Evolutionary conservation across 345 rosid species (phyloP), one percentile per base, ranked within the genome.

Genomic region (Sonneratia caseolaris): DNA sequence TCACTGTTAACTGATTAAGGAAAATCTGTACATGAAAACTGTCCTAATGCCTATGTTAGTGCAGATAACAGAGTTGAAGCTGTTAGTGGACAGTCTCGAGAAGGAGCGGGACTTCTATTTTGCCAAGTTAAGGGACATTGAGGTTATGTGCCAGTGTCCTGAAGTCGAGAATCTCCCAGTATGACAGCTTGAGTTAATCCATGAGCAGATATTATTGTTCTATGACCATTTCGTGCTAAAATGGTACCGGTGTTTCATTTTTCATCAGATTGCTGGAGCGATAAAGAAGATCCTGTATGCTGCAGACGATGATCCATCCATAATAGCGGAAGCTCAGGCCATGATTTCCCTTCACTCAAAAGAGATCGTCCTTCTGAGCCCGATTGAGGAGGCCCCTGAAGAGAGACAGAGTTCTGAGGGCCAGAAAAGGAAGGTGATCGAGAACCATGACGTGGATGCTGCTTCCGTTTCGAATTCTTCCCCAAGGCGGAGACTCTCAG

Each of bases 51-150:
- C 66, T 36, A 48, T 69, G 51, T 3, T 49, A n/a, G 56, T 64
- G 75, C 90, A 96, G 99, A 89, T 96, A 70, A 96, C 97, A 13
- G 93, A 91, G 79, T 69, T 96, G 87, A 96, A 96, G 86, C 86
- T 96, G 24, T 89, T 89, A 56, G 89, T 96, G 36, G 99, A 96
- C 76, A 89, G 95, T 77, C 90, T 96, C 55, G 98, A 96, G 78
- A 96, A 96, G 82, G 98, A 96, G 81, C 85, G 99, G 79, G 97
- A 96, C 76, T 96, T 89, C 81, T 96, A 96, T 76, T 92, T 96
- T 71, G 87, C 82, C 9, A 96, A 92, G 79, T 80, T 92, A 66
- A 84, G 98, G 80, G 99, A 96, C 69, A 86, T 96, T 7, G 97
- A 92, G 86, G 89, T 92, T 51, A 73, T 96, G 77, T 91, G 97